A percentile compares a stretch with the other conserved stretches of the same genome.
Evolutionary conservation across 768 basidiomycete genomes (phyloP).

Genomic region (Mycena crocata): DNA sequence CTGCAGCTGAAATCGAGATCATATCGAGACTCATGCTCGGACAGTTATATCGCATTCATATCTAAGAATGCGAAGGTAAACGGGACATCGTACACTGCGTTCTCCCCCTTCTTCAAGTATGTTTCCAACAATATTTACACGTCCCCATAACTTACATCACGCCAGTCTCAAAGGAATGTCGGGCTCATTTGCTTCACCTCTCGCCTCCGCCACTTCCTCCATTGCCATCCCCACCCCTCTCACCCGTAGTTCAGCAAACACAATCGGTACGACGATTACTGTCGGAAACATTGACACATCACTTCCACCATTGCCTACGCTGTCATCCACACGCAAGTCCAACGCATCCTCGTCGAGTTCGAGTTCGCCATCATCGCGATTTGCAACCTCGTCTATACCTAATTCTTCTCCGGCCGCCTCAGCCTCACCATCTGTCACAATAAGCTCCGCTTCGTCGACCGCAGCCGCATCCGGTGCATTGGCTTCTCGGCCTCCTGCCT

Average conservation of each 20-base stretch:
- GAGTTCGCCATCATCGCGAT: conserved; percentile 24
- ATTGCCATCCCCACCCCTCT: conserved; percentile 56
- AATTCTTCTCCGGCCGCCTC: conserved; percentile 11
- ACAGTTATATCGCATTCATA: conserved; percentile 73
- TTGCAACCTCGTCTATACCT: conserved; percentile 24
- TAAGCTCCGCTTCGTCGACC: not conserved
- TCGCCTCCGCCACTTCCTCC: conserved; percentile 60
- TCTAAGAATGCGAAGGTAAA: conserved; percentile 49
- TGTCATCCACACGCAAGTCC: conserved; percentile 17
- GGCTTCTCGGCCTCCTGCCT: not conserved
- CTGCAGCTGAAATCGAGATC: not conserved
- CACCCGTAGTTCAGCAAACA: conserved; percentile 51
- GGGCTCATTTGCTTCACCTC: conserved; percentile 64
- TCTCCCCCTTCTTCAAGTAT: conserved; percentile 69
- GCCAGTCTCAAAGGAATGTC: conserved; percentile 68
- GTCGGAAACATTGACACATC: conserved; percentile 46
- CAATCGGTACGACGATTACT: conserved; percentile 55
- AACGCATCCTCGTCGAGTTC: conserved; percentile 16
- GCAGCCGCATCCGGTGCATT: not conserved
- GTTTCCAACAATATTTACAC: conserved; percentile 31
- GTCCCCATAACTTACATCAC: not conserved
- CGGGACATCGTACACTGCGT: conserved; percentile 50
- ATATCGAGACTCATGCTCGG: not conserved
- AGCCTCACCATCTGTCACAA: conserved; percentile 3
- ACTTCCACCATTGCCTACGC: conserved; percentile 32